Evolutionary conservation across 2,329 filamentous ascomycete genomes (phyloP).

Genomic region (Lachnellula hyalina): DNA sequence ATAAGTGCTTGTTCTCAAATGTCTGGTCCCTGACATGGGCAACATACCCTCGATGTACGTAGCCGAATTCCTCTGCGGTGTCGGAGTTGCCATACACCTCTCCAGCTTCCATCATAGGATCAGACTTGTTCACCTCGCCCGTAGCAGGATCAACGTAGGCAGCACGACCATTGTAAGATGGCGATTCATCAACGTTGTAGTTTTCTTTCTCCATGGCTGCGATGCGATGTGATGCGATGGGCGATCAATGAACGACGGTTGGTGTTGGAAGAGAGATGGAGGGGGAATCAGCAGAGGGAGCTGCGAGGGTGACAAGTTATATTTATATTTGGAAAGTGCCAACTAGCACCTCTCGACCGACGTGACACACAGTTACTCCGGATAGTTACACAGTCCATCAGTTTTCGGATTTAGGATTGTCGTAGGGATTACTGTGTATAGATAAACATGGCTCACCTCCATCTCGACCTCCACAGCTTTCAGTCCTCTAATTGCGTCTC

Average conservation of each 20-base stretch:
- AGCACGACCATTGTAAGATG: constrained; percentile 12
- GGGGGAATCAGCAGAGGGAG: not conserved
- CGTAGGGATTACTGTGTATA: too few species aligned
- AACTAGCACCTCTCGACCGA: not conserved
- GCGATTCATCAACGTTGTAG: constrained; percentile 19
- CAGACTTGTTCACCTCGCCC: constrained; percentile 27
- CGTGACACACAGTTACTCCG: constrained; percentile 2
- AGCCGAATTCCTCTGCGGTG: constrained; percentile 46
- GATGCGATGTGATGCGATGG: not conserved
- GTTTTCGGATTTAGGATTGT: too few species aligned
- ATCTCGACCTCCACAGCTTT: not conserved
- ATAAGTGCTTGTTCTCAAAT: not conserved
- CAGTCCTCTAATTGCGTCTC: not conserved
- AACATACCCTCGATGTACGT: constrained; percentile 43
- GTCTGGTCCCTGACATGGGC: not conserved
- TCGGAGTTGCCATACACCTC: constrained; percentile 47
- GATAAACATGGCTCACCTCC: not conserved
- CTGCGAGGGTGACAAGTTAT: not conserved
- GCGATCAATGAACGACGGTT: not conserved
- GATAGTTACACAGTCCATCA: too few species aligned
- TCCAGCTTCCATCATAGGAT: constrained; percentile 41
- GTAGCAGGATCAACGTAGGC: constrained; percentile 20
- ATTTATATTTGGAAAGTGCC: constrained; percentile 7
- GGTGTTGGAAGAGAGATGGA: constrained; percentile 10
- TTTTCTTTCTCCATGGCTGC: constrained; percentile 25